Evolutionary conservation across 768 basidiomycete species (phyloP).

Genomic region (Amanita brunnescens): DNA sequence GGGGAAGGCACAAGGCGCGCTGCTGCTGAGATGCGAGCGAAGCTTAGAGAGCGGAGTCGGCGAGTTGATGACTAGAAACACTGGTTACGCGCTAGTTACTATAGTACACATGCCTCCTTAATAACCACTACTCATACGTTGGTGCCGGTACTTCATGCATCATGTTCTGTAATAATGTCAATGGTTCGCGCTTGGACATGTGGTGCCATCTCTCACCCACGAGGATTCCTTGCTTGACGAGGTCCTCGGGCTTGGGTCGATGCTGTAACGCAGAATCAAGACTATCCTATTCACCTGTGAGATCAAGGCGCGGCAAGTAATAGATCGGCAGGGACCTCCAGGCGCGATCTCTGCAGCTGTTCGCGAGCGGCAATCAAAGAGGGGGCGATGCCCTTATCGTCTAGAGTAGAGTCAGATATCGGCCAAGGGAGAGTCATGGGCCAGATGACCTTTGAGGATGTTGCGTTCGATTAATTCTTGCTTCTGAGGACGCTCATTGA

Average conservation of each 20-base stretch:
- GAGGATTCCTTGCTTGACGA: conserved; percentile 60
- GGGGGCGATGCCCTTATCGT: conserved; percentile 52
- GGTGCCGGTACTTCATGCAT: not conserved
- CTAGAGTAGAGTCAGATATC: conserved; percentile 22
- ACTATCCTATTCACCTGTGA: conserved; percentile 36
- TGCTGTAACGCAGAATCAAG: conserved; percentile 51
- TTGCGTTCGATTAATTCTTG: conserved; percentile 56
- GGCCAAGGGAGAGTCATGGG: too few relatives aligned
- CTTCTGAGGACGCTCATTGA: conserved; percentile 48
- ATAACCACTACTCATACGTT: not conserved
- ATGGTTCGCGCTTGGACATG: not conserved
- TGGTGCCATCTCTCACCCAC: conserved; percentile 14
- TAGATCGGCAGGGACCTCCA: conserved; percentile 35
- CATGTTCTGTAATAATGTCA: not conserved
- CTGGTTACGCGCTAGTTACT: not conserved
- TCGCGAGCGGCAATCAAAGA: conserved; percentile 52
- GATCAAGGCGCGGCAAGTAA: not conserved
- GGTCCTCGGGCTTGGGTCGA: conserved; percentile 51
- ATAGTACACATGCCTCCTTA: not conserved
- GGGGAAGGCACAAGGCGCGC: conserved; percentile 62
- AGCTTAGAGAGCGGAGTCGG: conserved; percentile 29
- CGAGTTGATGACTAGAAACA: conserved; percentile 13
- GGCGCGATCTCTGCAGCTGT: conserved; percentile 50
- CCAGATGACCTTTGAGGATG: conserved; percentile 51
- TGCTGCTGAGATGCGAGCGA: conserved; percentile 41